Evolutionary conservation across 2,329 filamentous ascomycete species (phyloP), one percentile per base, ranked within the genome.

Genomic region (Drechslerella stenobrocha): DNA sequence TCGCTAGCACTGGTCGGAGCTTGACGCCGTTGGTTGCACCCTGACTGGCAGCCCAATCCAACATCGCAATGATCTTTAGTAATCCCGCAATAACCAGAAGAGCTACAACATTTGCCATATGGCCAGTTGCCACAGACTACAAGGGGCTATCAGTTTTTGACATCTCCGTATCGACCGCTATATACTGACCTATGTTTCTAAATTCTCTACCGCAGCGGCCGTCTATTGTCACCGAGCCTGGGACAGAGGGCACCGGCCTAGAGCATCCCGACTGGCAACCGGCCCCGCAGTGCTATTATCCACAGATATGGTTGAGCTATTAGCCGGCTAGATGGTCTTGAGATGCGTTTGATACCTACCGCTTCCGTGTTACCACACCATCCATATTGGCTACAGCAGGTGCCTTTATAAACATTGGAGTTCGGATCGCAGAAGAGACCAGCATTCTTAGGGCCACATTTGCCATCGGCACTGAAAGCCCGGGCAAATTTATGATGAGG

Each of bases 281-380:
- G 35, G 75, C 72, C 15, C 75, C 70, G 67, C 74, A 74, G 70
- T 78, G 70, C 71, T 67, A 37, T 44, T 75, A 37, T 2, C 7
- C 11, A 22, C 28, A 18, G 9, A 30, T 23, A 35, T 46, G 45
- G 30, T 20, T 15, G n/a, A 30, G 28, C 11, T 30, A 11, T 30
- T 11, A 11, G 5, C 28, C 28, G 11, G 11, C 11, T 30, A n/a
- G 50, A 3, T 1, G 20, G 22, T 20, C 3, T 13, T 18, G n/a
- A 20, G 18, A 32, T 32, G 6, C 1, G 20, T 8, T 22, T 5
- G 5, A 15, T 34, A 46, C 63, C 20, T 51, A 67, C 63, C 35
- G 57, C 77, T n/a, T 74, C 50, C 34, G 76, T 77, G 63, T 75
- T 75, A 70, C 79, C 79, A 66, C 79, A 80, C 76, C 76, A 77